Evolutionary conservation across 1,139 yeast genomes (phyloP).

Genomic region (Entelexis paramagnoliae): DNA sequence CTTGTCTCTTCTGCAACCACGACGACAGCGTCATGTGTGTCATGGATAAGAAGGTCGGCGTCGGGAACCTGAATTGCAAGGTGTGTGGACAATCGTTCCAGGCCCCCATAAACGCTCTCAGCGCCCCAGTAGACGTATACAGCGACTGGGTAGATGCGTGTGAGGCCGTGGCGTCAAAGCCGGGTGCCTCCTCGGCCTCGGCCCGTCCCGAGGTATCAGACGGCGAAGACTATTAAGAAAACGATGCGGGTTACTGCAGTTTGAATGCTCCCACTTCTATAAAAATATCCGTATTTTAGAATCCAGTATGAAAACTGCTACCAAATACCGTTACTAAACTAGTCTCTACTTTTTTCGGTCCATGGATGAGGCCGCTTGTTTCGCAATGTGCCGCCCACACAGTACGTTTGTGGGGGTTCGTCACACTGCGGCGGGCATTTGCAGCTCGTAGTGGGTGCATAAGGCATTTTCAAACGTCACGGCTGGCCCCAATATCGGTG

Average conservation of each 20-base stretch:
- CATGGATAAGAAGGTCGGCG: constrained; percentile 73
- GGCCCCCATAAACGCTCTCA: constrained; percentile 63
- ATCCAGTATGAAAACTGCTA: background rate
- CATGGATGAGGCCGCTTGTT: constrained; percentile 7
- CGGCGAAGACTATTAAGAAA: constrained; percentile 12
- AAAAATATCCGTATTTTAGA: background rate
- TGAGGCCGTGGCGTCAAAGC: constrained; percentile 81
- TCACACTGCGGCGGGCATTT: background rate
- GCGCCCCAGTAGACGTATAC: constrained; percentile 88
- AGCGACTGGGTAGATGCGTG: constrained; percentile 99
- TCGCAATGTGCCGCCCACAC: background rate
- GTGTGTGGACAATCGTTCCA: constrained; percentile 94
- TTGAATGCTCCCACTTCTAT: background rate
- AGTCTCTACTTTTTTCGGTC: constrained; percentile 7
- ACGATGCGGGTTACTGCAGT: background rate
- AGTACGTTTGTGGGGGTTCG: background rate
- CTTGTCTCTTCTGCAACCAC: constrained; percentile 92
- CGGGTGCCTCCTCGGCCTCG: constrained; percentile 32
- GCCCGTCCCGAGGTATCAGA: constrained; percentile 18
- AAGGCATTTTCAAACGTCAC: background rate
- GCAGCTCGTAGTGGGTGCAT: background rate
- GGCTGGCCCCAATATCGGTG: constrained; percentile 7
- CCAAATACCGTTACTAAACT: constrained; percentile 1
- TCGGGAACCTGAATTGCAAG: constrained; percentile 81
- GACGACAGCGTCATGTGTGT: constrained; percentile 85